phyloP scores from a whole-genome alignment of 2,329 filamentous ascomycete species.

The Alternaria gansuensis region DNA sequence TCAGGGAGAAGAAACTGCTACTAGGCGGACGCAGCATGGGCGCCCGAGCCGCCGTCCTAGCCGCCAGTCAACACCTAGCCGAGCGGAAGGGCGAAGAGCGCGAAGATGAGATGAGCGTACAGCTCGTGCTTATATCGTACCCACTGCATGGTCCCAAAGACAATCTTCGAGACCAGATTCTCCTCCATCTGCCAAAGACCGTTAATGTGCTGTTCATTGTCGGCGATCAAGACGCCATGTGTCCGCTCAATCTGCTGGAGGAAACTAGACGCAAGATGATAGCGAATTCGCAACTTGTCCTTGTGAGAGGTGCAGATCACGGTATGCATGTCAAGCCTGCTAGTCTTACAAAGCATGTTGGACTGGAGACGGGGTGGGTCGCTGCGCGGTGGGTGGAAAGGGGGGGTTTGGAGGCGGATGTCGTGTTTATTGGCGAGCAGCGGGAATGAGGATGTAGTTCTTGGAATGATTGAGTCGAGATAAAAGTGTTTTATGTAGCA shows the following conservation, averaged over 20 bases:
- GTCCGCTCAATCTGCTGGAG: slow-evolving; percentile 31
- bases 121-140: slow-evolving; percentile 54
- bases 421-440: slow-evolving; percentile 14
- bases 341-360: slow-evolving; percentile 36
- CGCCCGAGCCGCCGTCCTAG: slow-evolving; percentile 54
- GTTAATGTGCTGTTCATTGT: slow-evolving; percentile 54
- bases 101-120: slow-evolving; percentile 5
- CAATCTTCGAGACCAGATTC: slow-evolving; percentile 51
- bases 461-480: too few species aligned
- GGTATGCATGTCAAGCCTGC: slow-evolving; percentile 52
- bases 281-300: slow-evolving; percentile 49
- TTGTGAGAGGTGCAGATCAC: slow-evolving; percentile 54
- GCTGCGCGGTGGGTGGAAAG: slow-evolving; percentile 49
- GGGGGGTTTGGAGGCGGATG: slow-evolving; percentile 12
- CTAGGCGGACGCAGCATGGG: slow-evolving; percentile 58
- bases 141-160: slow-evolving; percentile 52
- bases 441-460: not conserved
- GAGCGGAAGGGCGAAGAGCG: not conserved
- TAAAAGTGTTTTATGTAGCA: not conserved
- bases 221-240: slow-evolving; percentile 45
- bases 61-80: slow-evolving; percentile 26
- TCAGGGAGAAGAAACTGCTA: slow-evolving; percentile 7
- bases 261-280: slow-evolving; percentile 50
- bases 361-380: slow-evolving; percentile 45
- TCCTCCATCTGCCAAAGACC: slow-evolving; percentile 44